Evolutionary conservation across 1,284 basidiomycete genomes (phyloP).

Genomic region (Amylostereum areolatum): DNA sequence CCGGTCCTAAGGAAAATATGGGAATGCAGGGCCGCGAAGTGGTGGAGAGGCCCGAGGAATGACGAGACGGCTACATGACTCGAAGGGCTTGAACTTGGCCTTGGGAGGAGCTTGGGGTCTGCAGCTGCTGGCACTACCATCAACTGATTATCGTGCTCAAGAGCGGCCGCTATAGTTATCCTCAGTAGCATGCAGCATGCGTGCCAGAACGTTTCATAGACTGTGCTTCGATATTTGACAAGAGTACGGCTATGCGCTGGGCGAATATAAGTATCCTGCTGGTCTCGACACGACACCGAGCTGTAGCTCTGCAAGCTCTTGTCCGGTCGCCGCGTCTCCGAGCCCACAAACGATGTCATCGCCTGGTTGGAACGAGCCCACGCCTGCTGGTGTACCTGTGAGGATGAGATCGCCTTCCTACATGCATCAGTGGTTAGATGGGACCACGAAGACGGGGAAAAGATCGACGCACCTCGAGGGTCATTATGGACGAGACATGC

Average conservation of each 20-base stretch:
- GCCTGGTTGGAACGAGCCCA: conserved; percentile 73
- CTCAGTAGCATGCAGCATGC: too few relatives aligned
- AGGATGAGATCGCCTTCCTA: conserved; percentile 87
- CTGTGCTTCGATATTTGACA: too few relatives aligned
- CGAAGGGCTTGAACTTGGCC: too few relatives aligned
- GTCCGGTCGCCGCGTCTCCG: conserved; percentile 49
- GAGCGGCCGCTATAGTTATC: too few relatives aligned
- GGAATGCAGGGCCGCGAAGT: too few relatives aligned
- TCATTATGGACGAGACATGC: conserved; percentile 94
- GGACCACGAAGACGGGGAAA: neutral
- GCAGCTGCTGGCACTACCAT: too few relatives aligned
- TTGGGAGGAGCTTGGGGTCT: too few relatives aligned
- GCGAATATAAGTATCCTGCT: conserved; percentile 63
- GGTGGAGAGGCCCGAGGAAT: too few relatives aligned
- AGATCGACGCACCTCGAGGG: conserved; percentile 65
- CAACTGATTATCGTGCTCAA: too few relatives aligned
- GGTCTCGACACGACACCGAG: conserved; percentile 63
- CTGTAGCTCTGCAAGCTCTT: conserved; percentile 56
- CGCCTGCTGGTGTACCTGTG: conserved; percentile 89
- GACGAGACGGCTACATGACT: too few relatives aligned
- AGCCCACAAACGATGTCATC: conserved; percentile 79
- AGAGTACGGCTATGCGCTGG: neutral
- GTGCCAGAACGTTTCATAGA: too few relatives aligned
- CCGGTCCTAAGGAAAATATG: too few relatives aligned
- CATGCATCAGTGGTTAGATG: conserved; percentile 3